Base-by-base conservation (phyloP, 177 flowering plant genomes). In the Telopea speciosissima region DNA sequence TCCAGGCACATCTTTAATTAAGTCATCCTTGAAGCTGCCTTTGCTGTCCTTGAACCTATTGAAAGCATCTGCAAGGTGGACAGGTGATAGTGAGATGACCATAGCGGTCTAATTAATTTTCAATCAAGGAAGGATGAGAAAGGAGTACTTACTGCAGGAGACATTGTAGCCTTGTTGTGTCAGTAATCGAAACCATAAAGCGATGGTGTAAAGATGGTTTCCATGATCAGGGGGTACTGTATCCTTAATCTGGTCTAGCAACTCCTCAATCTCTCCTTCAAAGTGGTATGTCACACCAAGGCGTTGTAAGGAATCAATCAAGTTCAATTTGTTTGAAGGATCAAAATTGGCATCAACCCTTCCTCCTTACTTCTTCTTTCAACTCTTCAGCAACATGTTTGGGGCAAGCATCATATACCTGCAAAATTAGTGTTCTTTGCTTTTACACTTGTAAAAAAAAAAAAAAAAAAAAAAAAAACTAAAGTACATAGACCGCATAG, bases 261-360 rank as follows among this genome's bases (percentile, higher is more conserved):
- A 2, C 17, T 63, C 66, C 11, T 63, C 71, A 11, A 72, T 66
- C 25, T 72, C 75, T 33, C 42, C 17, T n/a, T 59, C 59, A 19
- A 72, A 60, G 10, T 61, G 70, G 44, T 72, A 72, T 25, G 61
- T 65, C 70, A 72, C 70, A 21, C 75, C 75, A 10, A 72, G 70
- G 3, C 66, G 65, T 67, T 72, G 28, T 16, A 67, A 42, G 1
- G 65, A 63, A 72, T 72, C 66, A 23, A 72, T 66, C 26, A 72
- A 61, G 1, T 1, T 24, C 28, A 72, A 42, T 26, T 54, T 45
- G 6, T 70, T 13, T 17, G 33, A 25, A 24, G 61, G 44, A 1
- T 63, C n/a, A 33, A n/a, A n/a, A n/a, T 63, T 24, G n/a, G 33
- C 33, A 24, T 21, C 40, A 25, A 7, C 21, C 11, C 1, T 3